These are phyloP conservation scores for Cyclanthera cordifolia DNA, from an alignment of 306 rosid species.

Conservation along the genomic window DNA sequence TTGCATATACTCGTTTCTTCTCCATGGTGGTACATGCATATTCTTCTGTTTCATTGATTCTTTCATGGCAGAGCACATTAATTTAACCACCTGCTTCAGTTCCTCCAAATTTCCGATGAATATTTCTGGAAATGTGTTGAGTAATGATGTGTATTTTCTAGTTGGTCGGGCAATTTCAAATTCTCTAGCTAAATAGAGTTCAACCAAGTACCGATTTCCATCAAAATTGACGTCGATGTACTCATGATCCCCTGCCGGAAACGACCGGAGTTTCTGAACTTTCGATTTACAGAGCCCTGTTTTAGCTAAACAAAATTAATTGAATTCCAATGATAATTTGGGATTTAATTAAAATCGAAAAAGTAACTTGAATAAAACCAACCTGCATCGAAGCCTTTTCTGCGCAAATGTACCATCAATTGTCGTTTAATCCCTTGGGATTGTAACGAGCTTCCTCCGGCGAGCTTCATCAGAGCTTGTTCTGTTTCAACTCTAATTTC, in stretches of 20 bases:
- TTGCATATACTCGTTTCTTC: constrained; percentile 58
- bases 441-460: constrained; percentile 18
- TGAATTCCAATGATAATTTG: background rate
- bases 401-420: constrained; percentile 52
- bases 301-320: background rate
- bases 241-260: constrained; percentile 58
- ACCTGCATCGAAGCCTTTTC: constrained; percentile 80
- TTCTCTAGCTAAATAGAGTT: constrained; percentile 32
- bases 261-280: constrained; percentile 41
- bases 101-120: constrained; percentile 51
- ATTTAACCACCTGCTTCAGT: constrained; percentile 36
- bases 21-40: constrained; percentile 69
- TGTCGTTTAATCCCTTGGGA: constrained; percentile 40
- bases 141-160: constrained; percentile 29
- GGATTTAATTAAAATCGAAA: background rate
- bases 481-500: constrained; percentile 27
- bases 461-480: constrained; percentile 17
- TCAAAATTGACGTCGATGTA: constrained; percentile 42
- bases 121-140: constrained; percentile 39
- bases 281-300: constrained; percentile 84
- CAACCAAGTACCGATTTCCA: constrained; percentile 53
- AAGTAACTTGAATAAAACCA: constrained; percentile 2
- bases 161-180: constrained; percentile 81
- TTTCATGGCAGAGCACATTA: constrained; percentile 57
- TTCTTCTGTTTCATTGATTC: constrained; percentile 43